Evolutionary conservation across 345 rosid genomes (phyloP).

Genomic region (Raphanus sativus): DNA sequence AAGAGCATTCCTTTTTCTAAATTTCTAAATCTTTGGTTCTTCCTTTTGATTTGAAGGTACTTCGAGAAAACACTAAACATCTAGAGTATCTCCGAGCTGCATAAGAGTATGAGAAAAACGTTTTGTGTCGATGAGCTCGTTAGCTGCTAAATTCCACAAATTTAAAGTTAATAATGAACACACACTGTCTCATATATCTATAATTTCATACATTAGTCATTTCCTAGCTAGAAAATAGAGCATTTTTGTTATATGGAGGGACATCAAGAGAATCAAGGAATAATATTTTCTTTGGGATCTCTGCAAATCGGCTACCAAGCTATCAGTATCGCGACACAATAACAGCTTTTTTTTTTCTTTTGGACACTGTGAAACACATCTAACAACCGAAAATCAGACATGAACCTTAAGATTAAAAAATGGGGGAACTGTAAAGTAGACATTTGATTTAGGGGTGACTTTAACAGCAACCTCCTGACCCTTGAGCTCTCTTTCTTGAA

Average conservation of each 20-base stretch:
- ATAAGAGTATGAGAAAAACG: background rate
- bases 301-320: too few species aligned
- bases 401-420: background rate
- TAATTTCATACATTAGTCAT: background rate
- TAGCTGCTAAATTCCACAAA: background rate
- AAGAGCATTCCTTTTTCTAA: background rate
- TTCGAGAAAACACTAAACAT: background rate
- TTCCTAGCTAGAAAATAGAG: background rate
- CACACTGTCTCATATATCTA: background rate
- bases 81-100: background rate
- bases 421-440: background rate
- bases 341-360: too few species aligned
- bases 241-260: background rate
- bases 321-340: too few species aligned
- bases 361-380: too few species aligned
- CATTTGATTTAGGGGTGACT: background rate
- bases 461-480: background rate
- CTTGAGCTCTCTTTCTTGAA: background rate
- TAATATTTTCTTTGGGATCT: too few species aligned
- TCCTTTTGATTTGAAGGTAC: background rate
- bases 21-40: background rate
- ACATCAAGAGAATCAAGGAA: too few species aligned
- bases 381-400: background rate
- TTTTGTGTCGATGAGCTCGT: background rate
- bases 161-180: background rate